Evolutionary conservation across 169 alveolate genomes (phyloP).

Genomic region (Sarcocystis neurona): DNA sequence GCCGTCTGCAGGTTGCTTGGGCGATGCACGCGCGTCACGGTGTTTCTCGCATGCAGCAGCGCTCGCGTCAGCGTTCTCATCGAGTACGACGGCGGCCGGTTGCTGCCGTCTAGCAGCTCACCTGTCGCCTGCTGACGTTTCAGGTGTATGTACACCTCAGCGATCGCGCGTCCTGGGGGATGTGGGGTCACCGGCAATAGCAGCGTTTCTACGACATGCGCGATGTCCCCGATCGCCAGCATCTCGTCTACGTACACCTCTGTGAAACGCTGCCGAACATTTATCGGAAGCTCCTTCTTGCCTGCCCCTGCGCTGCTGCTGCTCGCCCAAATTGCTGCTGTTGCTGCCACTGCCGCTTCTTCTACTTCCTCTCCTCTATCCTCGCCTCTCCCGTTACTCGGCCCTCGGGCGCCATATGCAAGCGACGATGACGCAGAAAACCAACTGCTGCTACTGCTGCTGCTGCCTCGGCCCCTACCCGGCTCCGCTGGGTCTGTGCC

Average conservation of each 20-base stretch:
- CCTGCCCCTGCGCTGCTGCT: conserved; percentile 91
- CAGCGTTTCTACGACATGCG: conserved; percentile 43
- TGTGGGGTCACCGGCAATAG: conserved; percentile 52
- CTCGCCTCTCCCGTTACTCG: conserved; percentile 69
- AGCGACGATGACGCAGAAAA: too few relatives aligned
- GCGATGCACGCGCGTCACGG: conserved; percentile 48
- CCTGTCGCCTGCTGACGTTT: conserved; percentile 52
- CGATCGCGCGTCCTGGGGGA: conserved; percentile 66
- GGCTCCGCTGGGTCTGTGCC: not conserved
- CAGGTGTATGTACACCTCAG: conserved; percentile 59
- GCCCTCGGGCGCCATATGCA: conserved; percentile 55
- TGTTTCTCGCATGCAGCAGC: conserved; percentile 75
- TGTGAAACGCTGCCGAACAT: conserved; percentile 91
- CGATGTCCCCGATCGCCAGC: conserved; percentile 56
- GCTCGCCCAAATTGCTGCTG: conserved; percentile 73
- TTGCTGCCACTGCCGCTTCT: conserved; percentile 74
- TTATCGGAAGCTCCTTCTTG: conserved; percentile 94
- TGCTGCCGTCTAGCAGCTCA: conserved; percentile 65
- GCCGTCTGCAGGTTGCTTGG: conserved; percentile 59
- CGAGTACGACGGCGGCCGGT: conserved; percentile 76
- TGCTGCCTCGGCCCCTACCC: not conserved
- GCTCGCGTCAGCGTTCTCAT: conserved; percentile 86
- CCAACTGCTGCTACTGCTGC: too few relatives aligned
- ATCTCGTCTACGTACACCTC: conserved; percentile 95
- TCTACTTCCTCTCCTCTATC: conserved; percentile 37